Conservation (phyloP, 2,329 filamentous ascomycete genomes). For the Phialophora tarda region DNA sequence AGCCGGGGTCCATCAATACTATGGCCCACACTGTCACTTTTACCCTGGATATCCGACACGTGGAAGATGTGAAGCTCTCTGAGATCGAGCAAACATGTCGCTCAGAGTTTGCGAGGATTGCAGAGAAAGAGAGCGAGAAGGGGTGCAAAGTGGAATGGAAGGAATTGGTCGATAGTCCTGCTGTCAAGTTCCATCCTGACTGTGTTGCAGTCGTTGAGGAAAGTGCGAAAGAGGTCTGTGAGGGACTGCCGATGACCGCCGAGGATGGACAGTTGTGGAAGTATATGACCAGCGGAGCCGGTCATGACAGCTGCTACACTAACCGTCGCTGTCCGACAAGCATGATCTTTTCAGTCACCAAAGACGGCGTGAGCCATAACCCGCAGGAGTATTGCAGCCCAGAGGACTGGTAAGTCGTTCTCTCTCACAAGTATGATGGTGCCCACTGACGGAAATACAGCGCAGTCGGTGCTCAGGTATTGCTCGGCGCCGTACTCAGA, state of each 20-base stretch:
- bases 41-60: slow-evolving; percentile 37
- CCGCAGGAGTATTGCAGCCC: slow-evolving; percentile 66
- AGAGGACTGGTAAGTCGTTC: slow-evolving; percentile 56
- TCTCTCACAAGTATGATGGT: background rate
- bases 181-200: slow-evolving; percentile 69
- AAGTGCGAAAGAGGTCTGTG: slow-evolving; percentile 63
- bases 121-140: slow-evolving; percentile 39
- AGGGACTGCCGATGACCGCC: slow-evolving; percentile 46
- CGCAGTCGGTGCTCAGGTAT: slow-evolving; percentile 37
- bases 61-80: slow-evolving; percentile 33
- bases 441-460: slow-evolving; percentile 39
- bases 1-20: slow-evolving; percentile 73
- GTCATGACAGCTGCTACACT: slow-evolving; percentile 69
- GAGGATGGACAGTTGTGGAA: slow-evolving; percentile 47
- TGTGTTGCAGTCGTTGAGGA: slow-evolving; percentile 70
- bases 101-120: slow-evolving; percentile 34
- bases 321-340: slow-evolving; percentile 65
- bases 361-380: slow-evolving; percentile 68
- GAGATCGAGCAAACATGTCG: slow-evolving; percentile 38
- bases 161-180: slow-evolving; percentile 44
- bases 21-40: slow-evolving; percentile 41
- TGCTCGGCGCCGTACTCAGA: slow-evolving; percentile 45
- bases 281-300: slow-evolving; percentile 67
- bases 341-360: slow-evolving; percentile 72
- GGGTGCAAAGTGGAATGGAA: slow-evolving; percentile 40